Percentiles rank a stretch among this genome's conserved stretches.
Evolutionary conservation across 345 rosid species (phyloP).

Genomic region (Rhodamnia argentea): DNA sequence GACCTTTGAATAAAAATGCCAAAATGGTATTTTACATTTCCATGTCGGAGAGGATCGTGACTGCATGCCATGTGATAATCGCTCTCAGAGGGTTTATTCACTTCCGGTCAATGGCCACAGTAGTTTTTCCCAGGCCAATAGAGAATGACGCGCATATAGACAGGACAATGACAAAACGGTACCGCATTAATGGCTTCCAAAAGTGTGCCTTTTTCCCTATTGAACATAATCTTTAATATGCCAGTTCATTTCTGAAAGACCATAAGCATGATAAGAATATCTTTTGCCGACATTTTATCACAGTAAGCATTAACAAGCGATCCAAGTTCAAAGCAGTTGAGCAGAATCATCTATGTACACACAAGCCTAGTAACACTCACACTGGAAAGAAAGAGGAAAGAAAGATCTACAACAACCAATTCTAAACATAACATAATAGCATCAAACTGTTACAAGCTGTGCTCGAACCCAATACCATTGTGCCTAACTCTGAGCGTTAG

Average conservation of each 20-base stretch:
- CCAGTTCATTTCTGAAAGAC: background rate
- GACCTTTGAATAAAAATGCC: no score
- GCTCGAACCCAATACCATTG: constrained; percentile 32
- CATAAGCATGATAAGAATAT: background rate
- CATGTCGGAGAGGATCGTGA: background rate
- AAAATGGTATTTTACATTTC: background rate
- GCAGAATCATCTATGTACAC: background rate
- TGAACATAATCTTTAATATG: background rate
- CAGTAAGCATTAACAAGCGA: background rate
- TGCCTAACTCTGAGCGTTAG: constrained; percentile 75
- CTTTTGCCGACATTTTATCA: background rate
- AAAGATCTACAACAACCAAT: background rate
- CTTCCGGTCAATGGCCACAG: background rate
- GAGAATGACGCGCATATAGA: background rate
- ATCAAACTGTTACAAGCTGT: constrained; percentile 13
- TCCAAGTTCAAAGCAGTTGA: background rate
- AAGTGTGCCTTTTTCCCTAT: background rate
- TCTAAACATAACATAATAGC: background rate
- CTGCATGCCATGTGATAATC: background rate
- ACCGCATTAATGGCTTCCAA: background rate
- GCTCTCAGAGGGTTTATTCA: background rate
- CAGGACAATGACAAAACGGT: background rate
- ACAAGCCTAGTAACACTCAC: background rate
- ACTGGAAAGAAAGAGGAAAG: background rate
- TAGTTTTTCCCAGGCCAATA: background rate